phyloP scores from a whole-genome alignment of 495 filamentous ascomycete genomes.

The Alectoria sarmentosa region DNA sequence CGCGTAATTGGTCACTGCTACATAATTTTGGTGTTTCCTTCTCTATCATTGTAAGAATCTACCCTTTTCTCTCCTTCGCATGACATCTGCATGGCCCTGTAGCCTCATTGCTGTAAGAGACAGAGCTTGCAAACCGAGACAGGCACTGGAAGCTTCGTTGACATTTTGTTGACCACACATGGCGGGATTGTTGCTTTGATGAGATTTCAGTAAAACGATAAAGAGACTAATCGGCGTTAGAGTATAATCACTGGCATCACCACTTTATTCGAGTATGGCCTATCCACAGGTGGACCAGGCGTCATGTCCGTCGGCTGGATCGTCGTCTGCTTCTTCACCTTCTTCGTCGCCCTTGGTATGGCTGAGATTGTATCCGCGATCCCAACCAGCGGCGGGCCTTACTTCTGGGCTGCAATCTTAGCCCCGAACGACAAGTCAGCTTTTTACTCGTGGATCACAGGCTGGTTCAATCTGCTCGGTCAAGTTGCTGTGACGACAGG shows the following conservation, averaged over 20 bases:
- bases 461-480: slow-evolving; percentile 55
- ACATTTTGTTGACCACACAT: not conserved
- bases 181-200: not conserved
- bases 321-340: slow-evolving; percentile 50
- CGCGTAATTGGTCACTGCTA: slow-evolving; percentile 52
- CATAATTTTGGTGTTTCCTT: slow-evolving; percentile 63
- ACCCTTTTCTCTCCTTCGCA: not conserved
- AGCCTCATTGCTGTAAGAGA: not conserved
- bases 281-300: slow-evolving; percentile 50
- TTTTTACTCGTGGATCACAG: slow-evolving; percentile 58
- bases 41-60: slow-evolving; percentile 51
- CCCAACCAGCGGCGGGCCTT: slow-evolving; percentile 57
- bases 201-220: not conserved
- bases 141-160: not conserved
- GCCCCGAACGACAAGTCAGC: slow-evolving; percentile 49
- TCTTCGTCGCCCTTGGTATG: slow-evolving; percentile 53
- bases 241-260: slow-evolving; percentile 57
- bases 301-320: slow-evolving; percentile 53
- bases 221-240: slow-evolving; percentile 29
- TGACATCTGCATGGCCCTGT: not conserved
- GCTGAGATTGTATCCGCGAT: slow-evolving; percentile 61
- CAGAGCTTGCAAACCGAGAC: not conserved
- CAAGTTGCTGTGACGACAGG: slow-evolving; percentile 62
- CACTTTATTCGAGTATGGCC: slow-evolving; percentile 49
- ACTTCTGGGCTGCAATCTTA: slow-evolving; percentile 60